Evolutionary conservation across 352 stramenopile species (phyloP), one percentile per base, ranked within the genome.

Genomic region (Pythium insidiosum): DNA sequence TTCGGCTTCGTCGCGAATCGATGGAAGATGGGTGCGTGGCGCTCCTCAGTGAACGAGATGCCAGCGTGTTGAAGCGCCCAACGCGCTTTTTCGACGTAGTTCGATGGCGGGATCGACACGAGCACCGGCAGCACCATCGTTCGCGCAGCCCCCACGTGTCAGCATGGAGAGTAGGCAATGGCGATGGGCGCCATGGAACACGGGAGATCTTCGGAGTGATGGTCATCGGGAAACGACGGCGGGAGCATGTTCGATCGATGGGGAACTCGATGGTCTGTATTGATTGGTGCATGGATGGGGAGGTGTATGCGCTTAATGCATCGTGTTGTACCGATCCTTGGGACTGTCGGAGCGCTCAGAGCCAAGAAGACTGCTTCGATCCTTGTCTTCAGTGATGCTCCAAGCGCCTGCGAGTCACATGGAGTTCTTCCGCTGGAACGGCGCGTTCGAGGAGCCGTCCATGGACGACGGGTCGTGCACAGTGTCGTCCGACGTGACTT

Each of bases 31-130:
- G 68, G 63, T 0, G 60, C 64, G 54, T 69, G 67, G 43, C 68
- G 74, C 29, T 62, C 50, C 55, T 84, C 72, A 0, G 41, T 29
- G 34, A 82, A 80, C 21, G 57, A 26, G n/a, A 81, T 47, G 0
- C 61, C 49, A 3, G 61, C 63, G 5, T 74, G 21, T 18, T 66
- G 61, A 23, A 84, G 38, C 18, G 66, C 66, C 72, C 66, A 81
- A 5, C 72, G 63, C 25, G 68, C 63, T 48, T 84, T 84, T 51
- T 81, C 71, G 16, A 68, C 68, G 38, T 69, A 84, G 56, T 73
- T 84, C 34, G 66, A 81, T 16, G 58, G 58, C 2, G 68, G 66
- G 35, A 84, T 79, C 20, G 68, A 64, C 42, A 84, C 68, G 29
- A 84, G 47, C 13, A 46, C 49, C 5, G 56, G 50, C 6, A 16